phyloP scores from a whole-genome alignment of 2,329 filamentous ascomycete genomes.

The Botrytis paeoniae region DNA sequence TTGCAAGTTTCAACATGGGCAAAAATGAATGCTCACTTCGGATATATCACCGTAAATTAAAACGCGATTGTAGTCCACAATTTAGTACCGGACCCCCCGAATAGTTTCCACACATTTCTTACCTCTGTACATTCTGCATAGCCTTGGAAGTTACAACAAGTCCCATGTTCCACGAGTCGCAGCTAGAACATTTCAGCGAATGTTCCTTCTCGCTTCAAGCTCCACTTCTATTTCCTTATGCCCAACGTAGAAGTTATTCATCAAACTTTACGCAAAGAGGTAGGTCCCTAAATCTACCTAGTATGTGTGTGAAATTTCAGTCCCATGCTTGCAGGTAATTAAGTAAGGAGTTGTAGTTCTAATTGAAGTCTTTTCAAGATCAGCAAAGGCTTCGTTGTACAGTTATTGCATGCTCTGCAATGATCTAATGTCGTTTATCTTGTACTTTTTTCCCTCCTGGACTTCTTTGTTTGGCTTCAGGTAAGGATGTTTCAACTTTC shows the following conservation, averaged over 20 bases:
- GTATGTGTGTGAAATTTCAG: not conserved
- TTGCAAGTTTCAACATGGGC: slow-evolving; percentile 15
- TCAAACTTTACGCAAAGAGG: slow-evolving; percentile 15
- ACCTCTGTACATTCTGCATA: slow-evolving; percentile 1
- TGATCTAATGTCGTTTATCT: not conserved
- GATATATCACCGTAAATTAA: slow-evolving; percentile 15
- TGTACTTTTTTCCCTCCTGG: not conserved
- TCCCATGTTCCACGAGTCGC: slow-evolving; percentile 1
- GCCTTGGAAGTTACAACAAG: slow-evolving; percentile 13
- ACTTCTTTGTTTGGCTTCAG: not conserved
- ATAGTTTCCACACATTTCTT: slow-evolving; percentile 5
- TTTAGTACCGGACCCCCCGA: slow-evolving; percentile 6
- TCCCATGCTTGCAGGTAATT: slow-evolving; percentile 6
- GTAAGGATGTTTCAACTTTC: slow-evolving; percentile 1
- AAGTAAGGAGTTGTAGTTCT: not conserved
- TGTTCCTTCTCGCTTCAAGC: slow-evolving; percentile 9
- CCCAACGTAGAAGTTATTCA: slow-evolving; percentile 2
- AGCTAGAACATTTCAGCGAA: slow-evolving; percentile 14
- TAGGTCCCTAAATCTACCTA: slow-evolving; percentile 1
- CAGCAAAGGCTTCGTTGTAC: slow-evolving; percentile 6
- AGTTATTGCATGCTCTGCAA: not conserved
- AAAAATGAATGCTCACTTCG: slow-evolving; percentile 11
- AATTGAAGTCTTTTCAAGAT: not conserved
- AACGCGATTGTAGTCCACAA: slow-evolving; percentile 2
- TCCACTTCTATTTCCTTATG: not conserved